phyloP scores from a whole-genome alignment of 768 basidiomycete genomes.

The Tricholoma matsutake region DNA sequence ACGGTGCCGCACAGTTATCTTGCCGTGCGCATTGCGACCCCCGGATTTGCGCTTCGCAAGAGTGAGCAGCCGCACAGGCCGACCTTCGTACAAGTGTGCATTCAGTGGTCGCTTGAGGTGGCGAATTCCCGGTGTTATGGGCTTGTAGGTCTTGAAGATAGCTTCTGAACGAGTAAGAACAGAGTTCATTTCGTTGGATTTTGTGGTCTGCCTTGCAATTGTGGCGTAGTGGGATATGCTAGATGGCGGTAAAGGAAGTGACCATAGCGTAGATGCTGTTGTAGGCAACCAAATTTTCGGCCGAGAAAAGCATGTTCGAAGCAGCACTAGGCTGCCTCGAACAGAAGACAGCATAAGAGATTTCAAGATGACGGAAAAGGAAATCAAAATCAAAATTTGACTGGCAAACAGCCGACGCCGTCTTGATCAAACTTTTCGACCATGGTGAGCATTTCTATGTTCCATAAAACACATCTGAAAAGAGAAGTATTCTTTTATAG shows the following conservation, averaged over 20 bases:
- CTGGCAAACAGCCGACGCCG: conserved; percentile 6
- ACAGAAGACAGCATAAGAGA: conserved; percentile 42
- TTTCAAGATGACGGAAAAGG: conserved; percentile 20
- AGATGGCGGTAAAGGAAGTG: neutral
- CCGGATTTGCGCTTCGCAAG: conserved; percentile 79
- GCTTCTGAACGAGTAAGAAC: conserved; percentile 51
- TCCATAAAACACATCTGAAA: neutral
- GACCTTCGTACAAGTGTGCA: conserved; percentile 78
- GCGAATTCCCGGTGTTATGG: conserved; percentile 81
- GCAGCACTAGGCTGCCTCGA: conserved; percentile 40
- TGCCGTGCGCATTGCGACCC: conserved; percentile 80
- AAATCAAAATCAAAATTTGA: no score
- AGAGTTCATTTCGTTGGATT: conserved; percentile 32
- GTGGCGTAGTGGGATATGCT: conserved; percentile 35
- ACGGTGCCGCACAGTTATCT: conserved; percentile 82
- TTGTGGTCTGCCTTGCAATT: conserved; percentile 34
- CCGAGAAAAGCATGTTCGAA: conserved; percentile 32
- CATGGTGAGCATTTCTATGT: conserved; percentile 8
- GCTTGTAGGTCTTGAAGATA: conserved; percentile 88
- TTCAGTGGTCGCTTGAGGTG: conserved; percentile 83
- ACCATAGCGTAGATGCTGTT: conserved; percentile 12
- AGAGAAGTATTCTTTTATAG: neutral
- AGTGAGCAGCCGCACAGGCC: conserved; percentile 83
- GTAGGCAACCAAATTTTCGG: conserved; percentile 18
- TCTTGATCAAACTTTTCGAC: conserved; percentile 5